Evolutionary conservation across 495 filamentous ascomycete genomes (phyloP).

Genomic region (Aspergillus mulundensis): DNA sequence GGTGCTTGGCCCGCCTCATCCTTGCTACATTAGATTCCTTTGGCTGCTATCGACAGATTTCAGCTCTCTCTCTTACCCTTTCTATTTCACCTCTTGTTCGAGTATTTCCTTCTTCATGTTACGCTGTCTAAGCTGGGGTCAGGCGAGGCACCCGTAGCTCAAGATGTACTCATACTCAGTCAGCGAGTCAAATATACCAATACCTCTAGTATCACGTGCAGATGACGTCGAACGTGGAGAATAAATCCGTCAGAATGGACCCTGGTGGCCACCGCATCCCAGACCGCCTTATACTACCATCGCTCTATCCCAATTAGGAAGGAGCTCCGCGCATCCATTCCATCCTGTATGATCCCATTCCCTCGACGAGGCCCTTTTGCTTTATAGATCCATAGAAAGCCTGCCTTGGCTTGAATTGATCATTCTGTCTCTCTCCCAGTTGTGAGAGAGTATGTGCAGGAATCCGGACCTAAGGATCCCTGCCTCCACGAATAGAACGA

Average conservation of each 20-base stretch:
- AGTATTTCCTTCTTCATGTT: neutral
- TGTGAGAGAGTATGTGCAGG: no score
- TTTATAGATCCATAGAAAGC: no score
- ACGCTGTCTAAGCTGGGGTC: neutral
- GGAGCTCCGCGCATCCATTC: neutral
- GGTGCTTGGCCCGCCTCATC: no score
- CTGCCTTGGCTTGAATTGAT: no score
- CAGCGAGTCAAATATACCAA: neutral
- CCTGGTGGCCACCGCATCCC: neutral
- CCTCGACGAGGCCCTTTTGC: no score
- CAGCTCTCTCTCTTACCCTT: neutral
- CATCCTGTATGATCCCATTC: no score
- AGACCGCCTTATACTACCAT: constrained; percentile 11
- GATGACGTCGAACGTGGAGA: neutral
- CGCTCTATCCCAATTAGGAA: neutral
- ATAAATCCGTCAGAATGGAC: constrained; percentile 1
- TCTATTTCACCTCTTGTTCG: neutral
- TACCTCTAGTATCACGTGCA: no score
- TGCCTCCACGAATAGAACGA: no score
- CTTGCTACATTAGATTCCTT: constrained; percentile 6
- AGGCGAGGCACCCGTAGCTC: neutral
- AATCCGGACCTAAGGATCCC: no score
- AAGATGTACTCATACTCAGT: neutral
- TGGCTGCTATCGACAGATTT: neutral
- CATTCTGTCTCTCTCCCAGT: no score